Percentiles rank a stretch among this genome's conserved stretches.
Conservation (phyloP, 495 filamentous ascomycete genomes). For the Xylaria nigripes region DNA sequence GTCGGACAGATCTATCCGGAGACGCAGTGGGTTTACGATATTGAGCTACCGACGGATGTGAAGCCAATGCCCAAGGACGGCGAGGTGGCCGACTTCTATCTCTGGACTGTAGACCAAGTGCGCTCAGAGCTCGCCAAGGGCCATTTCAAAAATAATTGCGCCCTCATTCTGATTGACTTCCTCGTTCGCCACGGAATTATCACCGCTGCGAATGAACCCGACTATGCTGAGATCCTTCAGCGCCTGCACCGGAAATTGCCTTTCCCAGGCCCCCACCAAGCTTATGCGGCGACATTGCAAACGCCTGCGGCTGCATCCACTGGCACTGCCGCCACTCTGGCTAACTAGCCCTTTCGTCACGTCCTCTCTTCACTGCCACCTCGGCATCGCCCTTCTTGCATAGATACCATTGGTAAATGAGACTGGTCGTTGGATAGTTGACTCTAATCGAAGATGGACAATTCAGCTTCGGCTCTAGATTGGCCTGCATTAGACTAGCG, state of each 20-base stretch:
- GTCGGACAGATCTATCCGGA: conserved; percentile 84
- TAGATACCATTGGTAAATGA: neutral
- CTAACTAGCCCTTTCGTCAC: neutral
- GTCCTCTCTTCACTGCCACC: neutral
- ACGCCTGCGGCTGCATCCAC: neutral
- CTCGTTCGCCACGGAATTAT: conserved; percentile 79
- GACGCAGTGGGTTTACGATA: conserved; percentile 83
- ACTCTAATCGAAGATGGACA: neutral
- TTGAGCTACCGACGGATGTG: conserved; percentile 63
- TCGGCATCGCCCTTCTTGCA: neutral
- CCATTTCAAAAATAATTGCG: conserved; percentile 92
- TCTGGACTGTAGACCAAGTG: conserved; percentile 68
- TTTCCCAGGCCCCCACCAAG: conserved; percentile 62
- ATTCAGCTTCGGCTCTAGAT: conserved; percentile 2
- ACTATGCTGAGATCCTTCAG: conserved; percentile 69
- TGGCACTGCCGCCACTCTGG: neutral
- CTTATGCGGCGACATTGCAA: conserved; percentile 16
- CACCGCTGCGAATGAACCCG: conserved; percentile 70
- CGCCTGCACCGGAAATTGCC: conserved; percentile 72
- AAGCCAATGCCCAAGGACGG: conserved; percentile 68
- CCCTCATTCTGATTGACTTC: conserved; percentile 77
- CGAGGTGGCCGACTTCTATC: conserved; percentile 79
- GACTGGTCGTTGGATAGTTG: neutral
- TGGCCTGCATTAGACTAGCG: conserved; percentile 7
- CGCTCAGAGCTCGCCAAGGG: conserved; percentile 59